These are phyloP conservation scores for Russula abietina DNA, from an alignment of 768 basidiomycete species.

Conservation along the genomic window DNA sequence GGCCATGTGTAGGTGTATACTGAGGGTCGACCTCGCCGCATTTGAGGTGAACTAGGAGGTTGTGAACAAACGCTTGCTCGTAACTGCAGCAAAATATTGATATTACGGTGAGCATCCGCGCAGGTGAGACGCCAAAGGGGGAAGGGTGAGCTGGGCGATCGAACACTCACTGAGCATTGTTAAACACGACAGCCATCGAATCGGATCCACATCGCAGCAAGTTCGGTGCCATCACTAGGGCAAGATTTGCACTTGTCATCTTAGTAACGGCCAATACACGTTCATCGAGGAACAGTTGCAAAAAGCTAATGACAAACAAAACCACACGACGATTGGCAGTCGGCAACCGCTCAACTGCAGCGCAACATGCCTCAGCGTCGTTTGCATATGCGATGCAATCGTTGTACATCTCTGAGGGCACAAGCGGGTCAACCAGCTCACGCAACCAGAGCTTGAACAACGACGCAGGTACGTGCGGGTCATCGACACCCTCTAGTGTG, in stretches of 20 bases:
- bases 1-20: conserved; percentile 74
- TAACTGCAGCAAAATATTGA: conserved; percentile 35
- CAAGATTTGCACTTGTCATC: conserved; percentile 86
- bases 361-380: conserved; percentile 63
- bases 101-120: not conserved
- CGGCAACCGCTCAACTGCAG: conserved; percentile 71
- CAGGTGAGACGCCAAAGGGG: not conserved
- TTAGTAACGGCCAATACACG: conserved; percentile 67
- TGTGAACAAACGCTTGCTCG: conserved; percentile 84
- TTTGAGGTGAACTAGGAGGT: conserved; percentile 73
- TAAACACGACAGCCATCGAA: conserved; percentile 84
- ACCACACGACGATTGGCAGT: conserved; percentile 83
- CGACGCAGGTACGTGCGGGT: conserved; percentile 85
- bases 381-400: conserved; percentile 70
- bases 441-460: conserved; percentile 91
- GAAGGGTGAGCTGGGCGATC: not conserved
- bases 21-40: conserved; percentile 69
- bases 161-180: conserved; percentile 75
- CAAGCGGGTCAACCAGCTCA: conserved; percentile 86
- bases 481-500: conserved; percentile 82
- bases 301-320: conserved; percentile 82
- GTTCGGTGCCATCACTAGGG: conserved; percentile 90
- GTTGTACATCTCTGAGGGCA: conserved; percentile 89
- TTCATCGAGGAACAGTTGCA: conserved; percentile 83
- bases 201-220: conserved; percentile 80